A percentile compares a stretch with the other conserved stretches of the same genome.
Conservation (phyloP, 345 rosid species). For the Trapa incisa region DNA sequence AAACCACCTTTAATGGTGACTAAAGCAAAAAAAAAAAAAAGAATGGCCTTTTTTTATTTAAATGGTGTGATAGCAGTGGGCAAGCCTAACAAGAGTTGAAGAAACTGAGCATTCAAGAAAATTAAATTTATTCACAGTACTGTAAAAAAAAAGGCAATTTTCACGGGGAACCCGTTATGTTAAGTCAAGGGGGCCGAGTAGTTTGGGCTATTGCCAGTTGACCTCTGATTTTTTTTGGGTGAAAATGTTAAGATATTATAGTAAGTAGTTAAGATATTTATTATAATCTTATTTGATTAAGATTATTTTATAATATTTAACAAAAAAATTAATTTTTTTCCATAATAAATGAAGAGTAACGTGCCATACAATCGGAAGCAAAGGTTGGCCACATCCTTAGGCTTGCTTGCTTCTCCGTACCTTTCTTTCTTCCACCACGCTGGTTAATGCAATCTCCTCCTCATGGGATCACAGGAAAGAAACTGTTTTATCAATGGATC, state of each 20-base stretch:
- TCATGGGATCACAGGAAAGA: neutral
- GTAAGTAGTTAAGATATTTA: too few relatives aligned
- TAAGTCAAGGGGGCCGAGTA: too few relatives aligned
- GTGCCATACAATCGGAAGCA: neutral
- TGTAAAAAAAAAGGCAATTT: conserved; percentile 22
- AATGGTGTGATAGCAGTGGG: too few relatives aligned
- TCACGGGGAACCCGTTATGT: conserved; percentile 43
- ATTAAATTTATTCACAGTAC: neutral
- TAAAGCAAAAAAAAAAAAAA: neutral
- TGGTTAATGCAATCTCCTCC: neutral
- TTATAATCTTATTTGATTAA: neutral
- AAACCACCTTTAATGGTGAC: neutral
- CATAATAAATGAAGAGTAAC: neutral
- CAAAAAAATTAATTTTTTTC: neutral
- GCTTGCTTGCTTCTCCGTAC: neutral
- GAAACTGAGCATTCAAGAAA: neutral
- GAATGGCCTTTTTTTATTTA: too few relatives aligned
- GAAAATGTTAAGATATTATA: too few relatives aligned
- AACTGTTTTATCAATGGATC: neutral
- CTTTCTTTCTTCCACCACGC: neutral
- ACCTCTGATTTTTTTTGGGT: neutral
- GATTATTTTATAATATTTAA: neutral
- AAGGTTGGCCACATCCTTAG: neutral
- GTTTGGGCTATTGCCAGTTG: conserved; percentile 21
- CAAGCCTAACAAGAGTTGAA: too few relatives aligned